Percentiles rank a stretch among this genome's conserved stretches.
phyloP scores from a whole-genome alignment of 2,329 filamentous ascomycete species.

The Talaromyces islandicus region DNA sequence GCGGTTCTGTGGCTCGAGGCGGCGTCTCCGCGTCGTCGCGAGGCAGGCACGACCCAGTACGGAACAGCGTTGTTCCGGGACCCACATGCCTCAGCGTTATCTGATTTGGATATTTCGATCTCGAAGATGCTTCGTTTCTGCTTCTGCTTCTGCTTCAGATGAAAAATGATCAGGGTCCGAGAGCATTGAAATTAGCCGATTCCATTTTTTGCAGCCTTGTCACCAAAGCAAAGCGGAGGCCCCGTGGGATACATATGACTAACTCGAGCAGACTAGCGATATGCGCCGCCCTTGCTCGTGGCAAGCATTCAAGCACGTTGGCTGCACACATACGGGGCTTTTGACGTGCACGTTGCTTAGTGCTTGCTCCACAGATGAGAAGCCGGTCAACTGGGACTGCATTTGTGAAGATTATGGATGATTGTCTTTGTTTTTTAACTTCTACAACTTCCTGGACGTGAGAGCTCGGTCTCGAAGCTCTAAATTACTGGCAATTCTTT shows the following conservation, averaged over 20 bases:
- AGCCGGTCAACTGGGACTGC: neutral
- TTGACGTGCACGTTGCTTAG: neutral
- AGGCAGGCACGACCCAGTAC: constrained; percentile 10
- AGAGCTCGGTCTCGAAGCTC: too few relatives aligned
- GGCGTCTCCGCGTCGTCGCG: neutral
- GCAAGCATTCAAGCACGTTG: neutral
- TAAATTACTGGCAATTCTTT: neutral
- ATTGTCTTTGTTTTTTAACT: too few relatives aligned
- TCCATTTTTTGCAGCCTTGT: neutral
- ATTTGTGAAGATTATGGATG: neutral
- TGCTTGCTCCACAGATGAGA: neutral
- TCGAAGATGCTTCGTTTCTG: neutral
- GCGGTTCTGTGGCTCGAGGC: neutral
- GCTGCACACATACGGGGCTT: neutral
- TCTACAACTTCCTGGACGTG: too few relatives aligned
- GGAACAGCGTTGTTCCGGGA: constrained; percentile 28
- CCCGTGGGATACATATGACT: neutral
- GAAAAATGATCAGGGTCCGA: neutral
- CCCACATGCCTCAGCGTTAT: neutral
- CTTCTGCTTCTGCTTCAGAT: neutral
- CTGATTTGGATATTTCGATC: neutral
- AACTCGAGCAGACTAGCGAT: neutral
- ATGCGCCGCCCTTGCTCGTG: neutral
- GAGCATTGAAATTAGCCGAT: neutral
- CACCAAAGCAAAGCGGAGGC: neutral